A percentile compares a stretch with the other conserved stretches of the same genome.
Conservation (phyloP, 352 stramenopile species). For the Globisporangium okanoganense region DNA sequence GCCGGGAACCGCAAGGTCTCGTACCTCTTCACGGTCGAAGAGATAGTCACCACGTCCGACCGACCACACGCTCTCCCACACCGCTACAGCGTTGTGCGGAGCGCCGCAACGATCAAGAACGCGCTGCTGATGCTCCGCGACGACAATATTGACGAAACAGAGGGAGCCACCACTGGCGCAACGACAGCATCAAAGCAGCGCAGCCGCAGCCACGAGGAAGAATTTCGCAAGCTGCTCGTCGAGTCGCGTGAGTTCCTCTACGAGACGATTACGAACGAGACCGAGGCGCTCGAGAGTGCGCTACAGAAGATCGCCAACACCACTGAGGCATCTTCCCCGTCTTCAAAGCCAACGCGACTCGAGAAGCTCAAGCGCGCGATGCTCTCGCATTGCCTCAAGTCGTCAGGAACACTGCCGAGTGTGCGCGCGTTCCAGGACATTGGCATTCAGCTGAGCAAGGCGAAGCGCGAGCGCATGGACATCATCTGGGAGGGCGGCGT, state of each 20-base stretch:
- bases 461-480: constrained; percentile 46
- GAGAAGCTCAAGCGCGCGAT: constrained; percentile 36
- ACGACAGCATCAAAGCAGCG: constrained; percentile 22
- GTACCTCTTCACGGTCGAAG: constrained; percentile 58
- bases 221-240: constrained; percentile 46
- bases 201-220: constrained; percentile 20
- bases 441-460: constrained; percentile 50
- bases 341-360: constrained; percentile 4
- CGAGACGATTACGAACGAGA: constrained; percentile 57
- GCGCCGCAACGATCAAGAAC: constrained; percentile 59
- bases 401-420: constrained; percentile 32
- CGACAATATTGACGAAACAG: constrained; percentile 13
- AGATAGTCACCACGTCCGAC: constrained; percentile 7
- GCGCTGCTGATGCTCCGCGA: constrained; percentile 40
- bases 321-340: not conserved
- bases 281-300: constrained; percentile 30
- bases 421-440: constrained; percentile 48
- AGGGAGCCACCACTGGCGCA: constrained; percentile 4
- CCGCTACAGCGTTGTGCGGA: constrained; percentile 42
- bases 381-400: constrained; percentile 60
- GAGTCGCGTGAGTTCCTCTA: constrained; percentile 72
- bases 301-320: constrained; percentile 36
- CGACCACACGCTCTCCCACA: not conserved
- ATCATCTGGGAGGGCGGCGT: constrained; percentile 56
- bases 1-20: constrained; percentile 59